Evolutionary conservation across 441 rosid genomes (phyloP).

Genomic region (Adansonia gregorii): DNA sequence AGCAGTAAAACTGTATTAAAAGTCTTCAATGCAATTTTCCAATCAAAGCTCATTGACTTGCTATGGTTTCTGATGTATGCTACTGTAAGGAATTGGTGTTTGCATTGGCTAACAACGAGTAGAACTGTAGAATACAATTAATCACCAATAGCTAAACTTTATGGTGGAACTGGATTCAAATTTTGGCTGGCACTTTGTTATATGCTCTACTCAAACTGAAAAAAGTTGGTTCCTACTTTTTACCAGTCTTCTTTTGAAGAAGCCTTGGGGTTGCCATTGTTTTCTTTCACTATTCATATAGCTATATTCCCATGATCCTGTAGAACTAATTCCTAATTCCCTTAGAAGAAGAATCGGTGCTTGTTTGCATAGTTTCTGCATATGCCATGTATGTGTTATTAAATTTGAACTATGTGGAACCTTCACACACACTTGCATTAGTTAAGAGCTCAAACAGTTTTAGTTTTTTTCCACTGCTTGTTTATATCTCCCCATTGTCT

Average conservation of each 20-base stretch:
- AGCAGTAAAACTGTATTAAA: neutral
- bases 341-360: neutral
- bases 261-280: neutral
- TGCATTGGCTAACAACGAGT: slow-evolving; percentile 4
- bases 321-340: neutral
- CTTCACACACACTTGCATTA: neutral
- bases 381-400: neutral
- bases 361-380: neutral
- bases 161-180: neutral
- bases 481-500: neutral
- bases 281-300: neutral
- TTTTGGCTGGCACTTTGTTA: neutral
- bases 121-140: neutral
- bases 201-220: neutral
- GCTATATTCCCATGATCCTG: neutral
- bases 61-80: neutral
- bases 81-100: neutral
- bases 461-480: neutral
- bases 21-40: slow-evolving; percentile 3
- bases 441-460: neutral
- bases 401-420: neutral
- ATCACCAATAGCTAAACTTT: neutral
- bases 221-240: neutral
- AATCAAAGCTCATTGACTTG: neutral
- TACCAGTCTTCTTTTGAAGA: neutral